These are phyloP conservation scores for Ceratocystis diversiconidia DNA, from an alignment of 2,329 filamentous ascomycete species.

Conservation along the genomic window DNA sequence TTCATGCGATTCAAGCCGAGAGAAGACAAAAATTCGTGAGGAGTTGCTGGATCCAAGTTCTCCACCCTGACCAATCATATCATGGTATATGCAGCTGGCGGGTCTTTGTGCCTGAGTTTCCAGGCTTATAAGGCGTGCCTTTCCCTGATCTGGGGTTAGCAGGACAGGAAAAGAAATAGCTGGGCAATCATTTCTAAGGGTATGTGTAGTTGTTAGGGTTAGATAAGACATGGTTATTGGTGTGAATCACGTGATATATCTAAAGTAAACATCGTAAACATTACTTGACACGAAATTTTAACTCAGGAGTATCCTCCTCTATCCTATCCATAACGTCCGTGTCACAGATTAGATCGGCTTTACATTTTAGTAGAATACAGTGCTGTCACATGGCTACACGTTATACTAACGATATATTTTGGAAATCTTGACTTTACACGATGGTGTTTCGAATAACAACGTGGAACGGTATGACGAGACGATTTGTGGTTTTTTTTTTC, in stretches of 20 bases:
- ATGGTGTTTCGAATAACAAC: constrained; percentile 73
- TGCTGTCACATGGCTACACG: too few relatives aligned
- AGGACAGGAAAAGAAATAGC: background rate
- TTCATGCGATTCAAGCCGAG: background rate
- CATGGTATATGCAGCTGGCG: background rate
- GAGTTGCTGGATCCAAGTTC: background rate
- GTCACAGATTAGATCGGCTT: too few relatives aligned
- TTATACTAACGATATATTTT: too few relatives aligned
- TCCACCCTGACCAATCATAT: constrained; percentile 4
- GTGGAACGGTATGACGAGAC: constrained; percentile 56
- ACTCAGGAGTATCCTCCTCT: too few relatives aligned
- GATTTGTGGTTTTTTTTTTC: background rate
- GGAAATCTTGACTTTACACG: too few relatives aligned
- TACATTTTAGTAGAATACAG: too few relatives aligned
- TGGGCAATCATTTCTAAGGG: background rate
- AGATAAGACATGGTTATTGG: too few relatives aligned
- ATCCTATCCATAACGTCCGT: too few relatives aligned
- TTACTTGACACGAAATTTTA: too few relatives aligned
- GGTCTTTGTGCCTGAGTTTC: background rate
- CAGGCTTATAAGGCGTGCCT: background rate
- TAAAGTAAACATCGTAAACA: too few relatives aligned
- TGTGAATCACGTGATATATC: too few relatives aligned
- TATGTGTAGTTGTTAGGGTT: background rate
- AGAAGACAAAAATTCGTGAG: constrained; percentile 5
- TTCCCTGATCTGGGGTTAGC: background rate